phyloP scores from a whole-genome alignment of 2,329 filamentous ascomycete genomes.

The Chrysoporthe cubensis region DNA sequence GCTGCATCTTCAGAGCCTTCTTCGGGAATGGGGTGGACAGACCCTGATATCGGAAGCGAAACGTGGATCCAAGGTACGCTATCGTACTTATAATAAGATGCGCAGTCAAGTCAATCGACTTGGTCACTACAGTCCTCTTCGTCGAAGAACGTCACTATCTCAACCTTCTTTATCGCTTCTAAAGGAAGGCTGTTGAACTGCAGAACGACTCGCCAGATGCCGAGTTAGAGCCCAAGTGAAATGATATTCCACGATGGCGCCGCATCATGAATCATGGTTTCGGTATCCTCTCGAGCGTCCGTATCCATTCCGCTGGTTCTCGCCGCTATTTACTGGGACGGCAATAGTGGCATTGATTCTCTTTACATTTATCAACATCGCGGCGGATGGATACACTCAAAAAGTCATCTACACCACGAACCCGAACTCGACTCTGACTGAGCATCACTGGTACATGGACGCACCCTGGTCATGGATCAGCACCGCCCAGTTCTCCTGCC shows the following conservation, averaged over 20 bases:
- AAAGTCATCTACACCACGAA: conserved; percentile 19
- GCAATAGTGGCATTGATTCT: conserved; percentile 1
- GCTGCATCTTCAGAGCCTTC: not conserved
- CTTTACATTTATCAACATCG: conserved; percentile 25
- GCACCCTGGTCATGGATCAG: conserved; percentile 29
- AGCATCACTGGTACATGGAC: conserved; percentile 22
- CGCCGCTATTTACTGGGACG: conserved; percentile 11
- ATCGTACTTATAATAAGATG: not conserved
- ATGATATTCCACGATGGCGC: conserved; percentile 5
- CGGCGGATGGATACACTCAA: conserved; percentile 21
- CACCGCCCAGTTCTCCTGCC: conserved; percentile 23
- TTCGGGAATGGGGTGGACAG: not conserved
- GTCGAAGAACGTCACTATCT: not conserved
- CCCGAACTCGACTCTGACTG: conserved; percentile 19
- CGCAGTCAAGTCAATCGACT: not conserved
- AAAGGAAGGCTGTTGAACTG: not conserved
- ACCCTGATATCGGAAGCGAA: not conserved
- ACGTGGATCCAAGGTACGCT: not conserved
- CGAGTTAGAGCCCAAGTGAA: not conserved
- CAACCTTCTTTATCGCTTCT: not conserved
- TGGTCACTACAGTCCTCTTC: not conserved
- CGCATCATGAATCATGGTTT: conserved; percentile 13
- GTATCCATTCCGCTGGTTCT: conserved; percentile 28
- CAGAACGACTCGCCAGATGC: not conserved
- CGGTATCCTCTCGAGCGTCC: conserved; percentile 24